Base-by-base conservation (phyloP, 2,329 filamentous ascomycete genomes). In the Colletotrichum liriopes region DNA sequence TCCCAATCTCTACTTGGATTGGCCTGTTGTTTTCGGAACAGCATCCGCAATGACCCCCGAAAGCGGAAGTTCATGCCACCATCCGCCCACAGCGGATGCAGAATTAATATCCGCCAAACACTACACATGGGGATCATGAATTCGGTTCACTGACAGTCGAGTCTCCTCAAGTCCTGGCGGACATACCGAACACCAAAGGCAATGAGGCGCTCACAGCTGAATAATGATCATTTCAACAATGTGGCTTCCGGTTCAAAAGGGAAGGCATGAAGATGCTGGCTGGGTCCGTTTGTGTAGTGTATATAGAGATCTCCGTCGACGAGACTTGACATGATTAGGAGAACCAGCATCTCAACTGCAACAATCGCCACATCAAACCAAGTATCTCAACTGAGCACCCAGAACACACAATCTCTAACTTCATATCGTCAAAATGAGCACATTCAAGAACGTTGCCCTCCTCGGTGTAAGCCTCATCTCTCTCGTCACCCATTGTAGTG, bases 391-490 rank as follows among this genome's bases (percentile, higher is more conserved):
- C 35, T 7, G 9, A 39, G n/a, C 4, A 26, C 8, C 4, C 3
- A 2, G 9, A n/a, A n/a, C 6, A 11, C 18, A 8, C 8, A 39
- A 14, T 5, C 12, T 2, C 29, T 43, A 41, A 14, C 35, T 23
- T 1, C 6, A 20, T 23, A 47, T 18, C 43, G 8, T 4, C 51
- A 73, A 39, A 6, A 71, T 73, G 56, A 51, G 49, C 35, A 59
- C 62, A 16, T 66, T 67, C 35, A 43, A 66, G 56, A 71, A 73
- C 35, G 43, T 73, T 11, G 67, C 71, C 18, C 67, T 71, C 55
- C 61, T 71, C 16, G 67, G 67, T 39, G 71, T 73, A 71, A 62
- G 67, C 12, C 14, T n/a, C 23, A 1, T 12, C 14, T 7, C 4
- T 1, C 1, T 1, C n/a, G 18, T 20, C 3, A 32, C 6, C 3